Evolutionary conservation across 495 filamentous ascomycete species (phyloP).

Genomic region (Hypoxylon perforatum): DNA sequence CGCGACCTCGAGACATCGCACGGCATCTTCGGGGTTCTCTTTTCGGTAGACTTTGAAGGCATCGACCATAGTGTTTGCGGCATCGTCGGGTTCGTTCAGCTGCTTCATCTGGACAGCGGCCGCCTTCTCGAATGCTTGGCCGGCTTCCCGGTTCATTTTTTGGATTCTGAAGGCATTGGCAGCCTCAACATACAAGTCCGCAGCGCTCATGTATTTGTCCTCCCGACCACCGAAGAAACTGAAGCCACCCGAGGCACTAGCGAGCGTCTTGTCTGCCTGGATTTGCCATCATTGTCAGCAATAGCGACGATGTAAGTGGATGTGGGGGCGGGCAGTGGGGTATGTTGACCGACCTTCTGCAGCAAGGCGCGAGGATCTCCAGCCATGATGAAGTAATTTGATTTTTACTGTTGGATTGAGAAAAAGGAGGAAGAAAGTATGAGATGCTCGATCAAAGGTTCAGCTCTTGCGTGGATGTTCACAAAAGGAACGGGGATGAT

Average conservation of each 20-base stretch:
- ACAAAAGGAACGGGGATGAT: slow-evolving; percentile 30
- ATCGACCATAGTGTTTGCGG: slow-evolving; percentile 79
- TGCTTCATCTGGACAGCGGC: slow-evolving; percentile 78
- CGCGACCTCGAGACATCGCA: slow-evolving; percentile 75
- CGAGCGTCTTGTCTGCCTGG: slow-evolving; percentile 82
- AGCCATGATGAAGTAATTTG: slow-evolving; percentile 50
- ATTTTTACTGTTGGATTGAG: slow-evolving; percentile 11
- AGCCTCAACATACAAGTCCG: slow-evolving; percentile 82
- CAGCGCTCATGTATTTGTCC: slow-evolving; percentile 87
- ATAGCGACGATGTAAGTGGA: slow-evolving; percentile 6
- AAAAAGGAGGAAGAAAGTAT: slow-evolving; percentile 3
- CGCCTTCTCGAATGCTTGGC: slow-evolving; percentile 80
- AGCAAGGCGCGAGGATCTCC: slow-evolving; percentile 59
- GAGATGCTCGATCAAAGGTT: slow-evolving; percentile 6
- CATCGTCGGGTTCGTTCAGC: slow-evolving; percentile 88
- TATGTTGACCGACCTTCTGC: slow-evolving; percentile 52
- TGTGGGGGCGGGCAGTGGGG: slow-evolving; percentile 41
- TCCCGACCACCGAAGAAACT: slow-evolving; percentile 79
- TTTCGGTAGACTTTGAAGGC: slow-evolving; percentile 72
- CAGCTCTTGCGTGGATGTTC: slow-evolving; percentile 19
- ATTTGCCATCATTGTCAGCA: slow-evolving; percentile 43
- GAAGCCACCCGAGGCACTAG: slow-evolving; percentile 74
- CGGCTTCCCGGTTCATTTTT: slow-evolving; percentile 81
- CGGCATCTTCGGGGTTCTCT: slow-evolving; percentile 80
- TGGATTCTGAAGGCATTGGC: slow-evolving; percentile 84